Base-by-base conservation (phyloP, 2,329 filamentous ascomycete species). In the Beauveria brongniartii region DNA sequence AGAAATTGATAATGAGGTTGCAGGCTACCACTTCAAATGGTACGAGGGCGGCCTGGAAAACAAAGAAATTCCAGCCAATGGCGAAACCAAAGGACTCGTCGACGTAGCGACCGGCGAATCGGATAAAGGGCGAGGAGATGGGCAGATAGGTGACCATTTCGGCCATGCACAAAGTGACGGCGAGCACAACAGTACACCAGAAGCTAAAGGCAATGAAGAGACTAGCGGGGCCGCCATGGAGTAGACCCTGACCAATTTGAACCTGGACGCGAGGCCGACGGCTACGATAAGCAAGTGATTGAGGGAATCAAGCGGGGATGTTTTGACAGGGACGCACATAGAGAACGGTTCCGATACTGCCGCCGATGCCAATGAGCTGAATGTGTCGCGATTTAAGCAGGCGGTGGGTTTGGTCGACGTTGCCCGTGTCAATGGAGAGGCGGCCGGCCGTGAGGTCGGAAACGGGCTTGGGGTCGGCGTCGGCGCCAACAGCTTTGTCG, bases 91-190 rank as follows among this genome's bases (percentile, higher is more conserved):
- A 88, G 2, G 88, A 86, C 65, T 90, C 87, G 65, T 91, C 88
- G 34, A 91, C 87, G 65, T 85, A 91, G 52, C 87, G 82, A 16
- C 88, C 87, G 4, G 89, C 89, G 67, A 92, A 90, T 28, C 87
- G 85, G 69, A 92, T 89, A 71, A 92, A 92, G 0, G 88, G 88
- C 46, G 87, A 90, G 0, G 87, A 90, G 59, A 92, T 89, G 8
- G 89, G 89, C 2, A 90, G 76, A 65, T 88, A 90, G 0, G 87
- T 89, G 8, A 90, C 88, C 87, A 91, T 90, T 70, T 91, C 89
- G 14, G 87, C 86, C 75, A 89, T 83, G 69, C 76, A 80, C 63
- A 84, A 75, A 0, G 82, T 87, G 52, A 87, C 77, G 53, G 80
- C 79, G 26, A 87, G 77, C 65, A 87, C 83, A 47, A 86, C 80